Conservation (phyloP, 2,329 filamentous ascomycete genomes). For the Tolypocladium ophioglossoides region DNA sequence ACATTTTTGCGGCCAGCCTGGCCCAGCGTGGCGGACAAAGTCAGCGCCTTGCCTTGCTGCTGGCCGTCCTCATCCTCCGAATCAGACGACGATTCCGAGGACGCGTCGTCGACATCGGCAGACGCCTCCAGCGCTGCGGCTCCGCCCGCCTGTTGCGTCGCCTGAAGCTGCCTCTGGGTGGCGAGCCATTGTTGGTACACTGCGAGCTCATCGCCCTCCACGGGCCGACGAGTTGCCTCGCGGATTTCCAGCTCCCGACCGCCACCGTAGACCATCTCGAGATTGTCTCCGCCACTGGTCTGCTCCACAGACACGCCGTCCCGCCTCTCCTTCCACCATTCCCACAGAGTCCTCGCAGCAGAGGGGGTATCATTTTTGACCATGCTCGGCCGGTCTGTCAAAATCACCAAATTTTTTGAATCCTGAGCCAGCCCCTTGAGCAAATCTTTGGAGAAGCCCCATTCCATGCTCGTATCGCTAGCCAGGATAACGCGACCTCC, state of each 20-base stretch:
- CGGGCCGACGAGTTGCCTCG: slow-evolving; percentile 50
- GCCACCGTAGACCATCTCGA: slow-evolving; percentile 57
- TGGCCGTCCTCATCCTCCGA: slow-evolving; percentile 85
- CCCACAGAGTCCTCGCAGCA: slow-evolving; percentile 68
- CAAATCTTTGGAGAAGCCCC: slow-evolving; percentile 85
- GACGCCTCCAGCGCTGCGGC: slow-evolving; percentile 58
- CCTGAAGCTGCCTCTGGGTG: slow-evolving; percentile 77
- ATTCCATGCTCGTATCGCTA: slow-evolving; percentile 81
- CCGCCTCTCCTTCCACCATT: slow-evolving; percentile 61
- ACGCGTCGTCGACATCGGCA: slow-evolving; percentile 72
- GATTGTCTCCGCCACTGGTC: slow-evolving; percentile 39
- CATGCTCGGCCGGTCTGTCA: slow-evolving; percentile 63
- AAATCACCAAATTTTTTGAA: slow-evolving; percentile 69
- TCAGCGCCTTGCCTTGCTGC: slow-evolving; percentile 84
- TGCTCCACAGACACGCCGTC: slow-evolving; percentile 53
- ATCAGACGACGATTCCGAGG: slow-evolving; percentile 73
- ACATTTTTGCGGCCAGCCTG: slow-evolving; percentile 80
- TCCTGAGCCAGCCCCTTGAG: slow-evolving; percentile 66
- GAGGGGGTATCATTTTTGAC: slow-evolving; percentile 34
- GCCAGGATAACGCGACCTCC: slow-evolving; percentile 72
- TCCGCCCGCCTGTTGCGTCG: slow-evolving; percentile 62
- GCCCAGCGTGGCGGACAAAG: slow-evolving; percentile 74
- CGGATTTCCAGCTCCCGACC: slow-evolving; percentile 51
- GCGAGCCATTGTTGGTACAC: slow-evolving; percentile 90
- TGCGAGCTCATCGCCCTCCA: slow-evolving; percentile 66